Base-by-base conservation (phyloP, 1,284 basidiomycete species). In the Ustilago xerochloae region DNA sequence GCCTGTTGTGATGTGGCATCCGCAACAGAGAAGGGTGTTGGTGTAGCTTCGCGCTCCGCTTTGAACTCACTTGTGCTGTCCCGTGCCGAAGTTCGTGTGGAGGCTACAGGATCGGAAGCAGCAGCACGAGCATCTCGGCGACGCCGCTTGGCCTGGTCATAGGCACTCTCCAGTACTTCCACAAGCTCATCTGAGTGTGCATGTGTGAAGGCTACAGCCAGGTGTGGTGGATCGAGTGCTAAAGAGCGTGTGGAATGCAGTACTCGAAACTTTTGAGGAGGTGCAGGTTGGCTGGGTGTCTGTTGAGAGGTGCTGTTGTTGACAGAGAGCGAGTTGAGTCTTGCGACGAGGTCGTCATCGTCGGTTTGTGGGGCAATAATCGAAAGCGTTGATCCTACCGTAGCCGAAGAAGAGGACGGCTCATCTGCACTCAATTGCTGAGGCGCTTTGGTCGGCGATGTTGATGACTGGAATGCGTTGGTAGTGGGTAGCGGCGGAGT, bases 141-240 rank as follows among this genome's bases (percentile, higher is more conserved):
- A 45, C 49, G 57, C 58, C 65, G 61, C 33, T 63, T 65, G 2
- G 67, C 68, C n/a, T 58, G 57, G 15, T 60, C 58, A 39, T 75
- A 75, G 4, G 71, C 71, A 18, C 58, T 65, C 38, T 63, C 52
- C 24, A 63, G 54, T 22, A 72, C 22, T 6, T 48, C 6, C 45
- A 69, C 77, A 1, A 63, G 53, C 67, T 79, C 77, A 15, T 67
- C 60, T 3, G 67, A 55, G 39, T 78, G 64, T 9, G 71, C 76
- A 39, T 80, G 73, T 0, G 71, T 43, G 51, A 65, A 67, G 12
- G 54, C 63, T 8, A 82, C 68, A 3, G 81, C 72, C 1, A 73
- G 72, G 39, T 75, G 65, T 1, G 81, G 61, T 18, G 70, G 71
- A 26, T 80, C 63, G 38, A 82, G 68, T 6, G 57, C 20, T 12